These are phyloP conservation scores for Plasmodium vivax DNA, from an alignment of 169 alveolate genomes.

Conservation along the genomic window DNA sequence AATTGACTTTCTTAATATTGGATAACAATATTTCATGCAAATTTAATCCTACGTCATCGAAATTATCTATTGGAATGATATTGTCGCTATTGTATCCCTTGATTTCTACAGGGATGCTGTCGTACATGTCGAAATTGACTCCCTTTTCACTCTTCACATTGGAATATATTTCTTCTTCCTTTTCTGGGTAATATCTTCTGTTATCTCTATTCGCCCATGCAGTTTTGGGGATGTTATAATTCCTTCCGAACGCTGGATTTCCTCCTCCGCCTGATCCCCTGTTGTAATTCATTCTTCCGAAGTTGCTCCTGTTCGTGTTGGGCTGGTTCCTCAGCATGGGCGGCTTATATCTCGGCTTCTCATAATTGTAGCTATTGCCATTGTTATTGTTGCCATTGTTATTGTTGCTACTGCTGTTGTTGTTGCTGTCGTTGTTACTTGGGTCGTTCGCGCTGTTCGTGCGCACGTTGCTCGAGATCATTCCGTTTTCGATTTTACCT, in stretches of 20 bases:
- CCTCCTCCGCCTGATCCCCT: slow-evolving; percentile 42
- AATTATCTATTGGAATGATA: slow-evolving; percentile 84
- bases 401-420: not conserved
- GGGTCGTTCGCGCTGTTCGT: not conserved
- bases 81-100: slow-evolving; percentile 84
- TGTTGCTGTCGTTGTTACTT: not conserved
- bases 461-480: not conserved
- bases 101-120: slow-evolving; percentile 91
- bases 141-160: slow-evolving; percentile 87
- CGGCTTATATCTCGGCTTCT: slow-evolving; percentile 59
- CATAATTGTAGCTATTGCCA: not conserved
- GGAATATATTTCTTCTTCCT: slow-evolving; percentile 86
- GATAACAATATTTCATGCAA: slow-evolving; percentile 82
- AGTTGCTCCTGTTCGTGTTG: slow-evolving; percentile 21
- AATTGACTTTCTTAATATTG: slow-evolving; percentile 85
- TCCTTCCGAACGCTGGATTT: slow-evolving; percentile 13
- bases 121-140: slow-evolving; percentile 88
- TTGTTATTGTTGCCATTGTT: not conserved
- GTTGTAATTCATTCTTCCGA: slow-evolving; percentile 51
- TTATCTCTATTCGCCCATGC: slow-evolving; percentile 89
- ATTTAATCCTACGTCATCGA: slow-evolving; percentile 80
- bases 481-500: not conserved
- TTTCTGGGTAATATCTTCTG: slow-evolving; percentile 84
- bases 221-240: slow-evolving; percentile 57
- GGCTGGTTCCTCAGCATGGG: slow-evolving; percentile 65